Percentiles rank a stretch among this genome's conserved stretches.
Evolutionary conservation across 371 early-diverging fungal species (phyloP).

Genomic region (Amoeboaphelidium occidentale): DNA sequence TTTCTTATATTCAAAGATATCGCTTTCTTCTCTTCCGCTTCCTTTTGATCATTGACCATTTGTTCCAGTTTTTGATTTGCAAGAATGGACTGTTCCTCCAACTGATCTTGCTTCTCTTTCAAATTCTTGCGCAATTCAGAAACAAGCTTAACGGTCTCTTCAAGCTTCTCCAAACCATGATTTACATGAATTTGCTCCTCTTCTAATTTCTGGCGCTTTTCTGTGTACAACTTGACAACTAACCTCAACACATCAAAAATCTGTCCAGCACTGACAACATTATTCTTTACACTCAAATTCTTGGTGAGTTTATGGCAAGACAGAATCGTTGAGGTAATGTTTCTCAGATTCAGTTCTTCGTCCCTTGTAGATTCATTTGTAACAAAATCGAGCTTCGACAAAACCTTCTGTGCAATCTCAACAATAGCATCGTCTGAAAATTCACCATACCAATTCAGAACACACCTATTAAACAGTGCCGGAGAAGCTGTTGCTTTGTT

Average conservation of each 20-base stretch:
- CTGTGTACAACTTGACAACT: constrained; percentile 58
- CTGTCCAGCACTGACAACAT: too few species aligned
- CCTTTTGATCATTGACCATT: constrained; percentile 88
- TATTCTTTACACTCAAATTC: too few species aligned
- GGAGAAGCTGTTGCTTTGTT: constrained; percentile 89
- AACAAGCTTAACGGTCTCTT: constrained; percentile 85
- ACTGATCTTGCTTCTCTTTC: constrained; percentile 58
- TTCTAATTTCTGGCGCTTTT: constrained; percentile 82
- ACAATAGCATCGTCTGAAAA: constrained; percentile 93
- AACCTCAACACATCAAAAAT: too few species aligned
- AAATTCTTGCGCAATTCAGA: constrained; percentile 73
- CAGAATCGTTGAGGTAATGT: too few species aligned
- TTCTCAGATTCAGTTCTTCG: too few species aligned
- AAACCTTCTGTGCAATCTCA: too few species aligned
- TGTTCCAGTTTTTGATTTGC: constrained; percentile 86
- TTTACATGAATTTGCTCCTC: constrained; percentile 95
- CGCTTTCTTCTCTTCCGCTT: constrained; percentile 73
- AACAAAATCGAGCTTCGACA: not conserved
- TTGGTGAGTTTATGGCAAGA: too few species aligned
- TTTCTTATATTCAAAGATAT: constrained; percentile 52
- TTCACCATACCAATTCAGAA: constrained; percentile 96
- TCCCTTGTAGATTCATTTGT: too few species aligned
- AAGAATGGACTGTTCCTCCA: constrained; percentile 62
- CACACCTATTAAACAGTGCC: constrained; percentile 97
- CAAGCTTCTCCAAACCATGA: constrained; percentile 84